phyloP scores from a whole-genome alignment of 2,329 filamentous ascomycete genomes.

The Claviceps purpurea region DNA sequence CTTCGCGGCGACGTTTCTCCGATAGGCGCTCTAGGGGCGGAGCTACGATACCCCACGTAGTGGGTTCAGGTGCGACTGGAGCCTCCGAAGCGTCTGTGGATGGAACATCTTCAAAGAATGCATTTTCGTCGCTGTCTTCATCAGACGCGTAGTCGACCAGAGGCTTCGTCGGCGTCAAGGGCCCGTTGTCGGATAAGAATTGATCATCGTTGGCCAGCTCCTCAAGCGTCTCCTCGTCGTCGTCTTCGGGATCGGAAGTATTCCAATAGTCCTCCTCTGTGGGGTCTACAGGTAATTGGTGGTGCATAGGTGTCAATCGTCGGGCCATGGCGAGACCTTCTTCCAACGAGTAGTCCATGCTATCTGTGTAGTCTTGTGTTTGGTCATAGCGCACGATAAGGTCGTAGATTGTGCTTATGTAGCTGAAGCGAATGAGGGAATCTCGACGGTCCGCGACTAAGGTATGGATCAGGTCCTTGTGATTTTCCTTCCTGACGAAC shows the following conservation, averaged over 20 bases:
- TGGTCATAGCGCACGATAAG: slow-evolving; percentile 70
- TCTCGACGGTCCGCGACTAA: slow-evolving; percentile 76
- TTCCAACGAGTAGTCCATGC: slow-evolving; percentile 60
- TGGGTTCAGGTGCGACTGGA: slow-evolving; percentile 17
- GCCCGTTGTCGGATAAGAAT: slow-evolving; percentile 42
- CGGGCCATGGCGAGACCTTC: slow-evolving; percentile 46
- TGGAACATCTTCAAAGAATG: slow-evolving; percentile 39
- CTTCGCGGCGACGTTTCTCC: slow-evolving; percentile 82
- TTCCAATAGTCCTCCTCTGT: slow-evolving; percentile 94
- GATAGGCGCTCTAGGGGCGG: slow-evolving; percentile 67
- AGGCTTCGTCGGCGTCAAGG: slow-evolving; percentile 49
- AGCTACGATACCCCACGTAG: slow-evolving; percentile 10
- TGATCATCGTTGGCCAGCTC: slow-evolving; percentile 14
- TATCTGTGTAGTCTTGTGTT: slow-evolving; percentile 52
- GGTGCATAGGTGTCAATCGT: slow-evolving; percentile 34
- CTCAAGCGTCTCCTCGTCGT: slow-evolving; percentile 32
- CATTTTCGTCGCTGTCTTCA: slow-evolving; percentile 51
- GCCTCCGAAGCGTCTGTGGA: slow-evolving; percentile 19
- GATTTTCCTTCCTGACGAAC: slow-evolving; percentile 68
- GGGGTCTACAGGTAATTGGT: slow-evolving; percentile 59
- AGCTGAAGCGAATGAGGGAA: slow-evolving; percentile 60
- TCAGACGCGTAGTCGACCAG: slow-evolving; percentile 90
- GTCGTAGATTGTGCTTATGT: slow-evolving; percentile 72
- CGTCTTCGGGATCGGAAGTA: slow-evolving; percentile 74
- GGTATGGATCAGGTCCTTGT: slow-evolving; percentile 71